These are phyloP conservation scores for Sicyos edulis DNA, from an alignment of 306 rosid genomes.

Conservation along the genomic window DNA sequence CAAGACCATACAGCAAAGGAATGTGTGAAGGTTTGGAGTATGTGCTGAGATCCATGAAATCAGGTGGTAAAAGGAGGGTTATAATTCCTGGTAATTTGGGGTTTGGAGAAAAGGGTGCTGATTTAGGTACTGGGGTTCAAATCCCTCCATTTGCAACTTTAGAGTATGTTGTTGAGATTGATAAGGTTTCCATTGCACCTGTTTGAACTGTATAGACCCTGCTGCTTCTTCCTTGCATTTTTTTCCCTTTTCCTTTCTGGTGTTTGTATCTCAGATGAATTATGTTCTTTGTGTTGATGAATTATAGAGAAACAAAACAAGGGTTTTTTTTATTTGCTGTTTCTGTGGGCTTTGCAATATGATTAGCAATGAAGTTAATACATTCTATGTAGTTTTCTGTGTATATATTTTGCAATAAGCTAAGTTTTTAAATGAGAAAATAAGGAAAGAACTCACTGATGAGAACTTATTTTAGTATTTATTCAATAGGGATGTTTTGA, in stretches of 20 bases:
- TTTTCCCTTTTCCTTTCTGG: background rate
- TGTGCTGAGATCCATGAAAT: conserved; percentile 63
- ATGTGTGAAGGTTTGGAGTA: conserved; percentile 84
- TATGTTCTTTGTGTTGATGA: background rate
- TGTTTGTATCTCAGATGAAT: background rate
- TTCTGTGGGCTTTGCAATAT: background rate
- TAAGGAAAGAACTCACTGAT: too few species aligned
- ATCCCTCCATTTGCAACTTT: conserved; percentile 80
- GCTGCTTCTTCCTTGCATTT: background rate
- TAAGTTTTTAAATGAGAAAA: too few species aligned
- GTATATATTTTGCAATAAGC: too few species aligned
- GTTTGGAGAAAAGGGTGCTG: conserved; percentile 76
- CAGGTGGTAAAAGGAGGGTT: conserved; percentile 78
- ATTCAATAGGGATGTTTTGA: too few species aligned
- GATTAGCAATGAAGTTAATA: background rate
- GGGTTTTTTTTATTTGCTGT: background rate
- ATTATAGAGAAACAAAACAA: background rate
- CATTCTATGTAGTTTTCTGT: background rate
- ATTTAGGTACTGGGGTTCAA: conserved; percentile 62
- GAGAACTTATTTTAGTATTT: too few species aligned
- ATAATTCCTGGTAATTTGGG: conserved; percentile 66
- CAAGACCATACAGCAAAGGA: conserved; percentile 86
- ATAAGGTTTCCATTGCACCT: conserved; percentile 86
- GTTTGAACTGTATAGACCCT: conserved; percentile 43
- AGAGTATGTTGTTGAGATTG: conserved; percentile 72